Percentiles rank a stretch among this genome's conserved stretches.
phyloP scores from a whole-genome alignment of 257 asterid species.

The Knoxia roxburghii region DNA sequence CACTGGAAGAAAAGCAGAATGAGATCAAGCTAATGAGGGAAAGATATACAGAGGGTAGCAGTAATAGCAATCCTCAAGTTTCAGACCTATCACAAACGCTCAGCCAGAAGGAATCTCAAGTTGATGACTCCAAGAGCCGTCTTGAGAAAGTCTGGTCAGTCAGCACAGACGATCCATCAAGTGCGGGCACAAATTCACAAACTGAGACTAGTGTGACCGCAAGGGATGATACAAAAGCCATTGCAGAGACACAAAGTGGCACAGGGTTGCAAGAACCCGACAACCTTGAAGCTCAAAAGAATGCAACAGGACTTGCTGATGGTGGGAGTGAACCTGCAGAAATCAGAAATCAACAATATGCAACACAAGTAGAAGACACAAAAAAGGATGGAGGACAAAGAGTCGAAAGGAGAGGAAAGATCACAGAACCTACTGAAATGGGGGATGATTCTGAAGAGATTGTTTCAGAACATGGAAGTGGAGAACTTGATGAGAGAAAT shows the following conservation, averaged over 20 bases:
- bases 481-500: not conserved
- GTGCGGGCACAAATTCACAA: conserved; percentile 15
- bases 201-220: conserved; percentile 2
- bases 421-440: conserved; percentile 14
- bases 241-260: not conserved
- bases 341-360: conserved; percentile 2
- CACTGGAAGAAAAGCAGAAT: conserved; percentile 47
- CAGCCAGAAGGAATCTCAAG: conserved; percentile 34
- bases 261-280: conserved; percentile 4
- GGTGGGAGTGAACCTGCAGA: conserved; percentile 8
- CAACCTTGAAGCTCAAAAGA: conserved; percentile 7
- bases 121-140: conserved; percentile 31
- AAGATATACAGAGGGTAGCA: conserved; percentile 8
- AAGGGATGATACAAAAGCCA: not conserved
- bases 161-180: conserved; percentile 27
- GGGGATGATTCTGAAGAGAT: conserved; percentile 15
- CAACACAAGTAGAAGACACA: conserved; percentile 11
- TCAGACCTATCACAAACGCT: conserved; percentile 28
- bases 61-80: conserved; percentile 26
- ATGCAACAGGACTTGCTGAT: conserved; percentile 7
- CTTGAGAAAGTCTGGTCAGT: conserved; percentile 28
- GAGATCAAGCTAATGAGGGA: conserved; percentile 40
- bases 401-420: conserved; percentile 14
- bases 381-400: conserved; percentile 12
- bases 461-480: conserved; percentile 5